Conservation (phyloP, 2,329 filamentous ascomycete genomes). For the Plenodomus biglobosus region DNA sequence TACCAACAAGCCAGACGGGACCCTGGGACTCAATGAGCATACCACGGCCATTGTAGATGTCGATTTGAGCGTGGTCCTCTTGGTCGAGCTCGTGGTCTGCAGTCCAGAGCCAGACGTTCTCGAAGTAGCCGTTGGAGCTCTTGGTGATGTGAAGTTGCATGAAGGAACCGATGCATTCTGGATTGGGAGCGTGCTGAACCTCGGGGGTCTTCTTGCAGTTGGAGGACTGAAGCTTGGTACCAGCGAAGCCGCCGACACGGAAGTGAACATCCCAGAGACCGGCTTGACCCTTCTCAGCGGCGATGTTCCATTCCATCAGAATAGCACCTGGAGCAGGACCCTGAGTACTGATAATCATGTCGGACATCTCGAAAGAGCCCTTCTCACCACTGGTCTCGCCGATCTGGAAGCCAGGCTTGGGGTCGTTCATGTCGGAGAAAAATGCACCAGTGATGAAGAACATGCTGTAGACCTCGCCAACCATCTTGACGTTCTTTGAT, state of each 20-base stretch:
- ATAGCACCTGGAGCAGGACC: constrained; percentile 85
- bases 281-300: constrained; percentile 65
- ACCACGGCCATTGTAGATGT: constrained; percentile 85
- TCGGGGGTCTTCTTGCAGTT: constrained; percentile 76
- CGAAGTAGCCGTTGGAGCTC: constrained; percentile 69
- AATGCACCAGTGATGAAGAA: constrained; percentile 77
- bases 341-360: constrained; percentile 81
- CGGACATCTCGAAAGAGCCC: constrained; percentile 82
- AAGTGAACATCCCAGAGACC: constrained; percentile 97
- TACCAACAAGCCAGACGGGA: constrained; percentile 73
- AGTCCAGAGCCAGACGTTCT: constrained; percentile 91
- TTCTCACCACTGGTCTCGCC: constrained; percentile 70
- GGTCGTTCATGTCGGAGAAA: constrained; percentile 75
- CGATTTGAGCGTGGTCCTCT: constrained; percentile 70
- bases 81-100: constrained; percentile 87
- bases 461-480: constrained; percentile 87
- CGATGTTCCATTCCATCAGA: constrained; percentile 88
- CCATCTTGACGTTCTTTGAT: constrained; percentile 76
- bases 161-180: constrained; percentile 73
- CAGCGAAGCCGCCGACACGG: constrained; percentile 83
- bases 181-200: constrained; percentile 61
- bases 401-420: constrained; percentile 82
- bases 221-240: constrained; percentile 78
- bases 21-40: constrained; percentile 76
- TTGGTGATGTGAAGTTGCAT: constrained; percentile 60